Evolutionary conservation across 805 yeast genomes (phyloP).

Genomic region (Monosporozyma aerobia): DNA sequence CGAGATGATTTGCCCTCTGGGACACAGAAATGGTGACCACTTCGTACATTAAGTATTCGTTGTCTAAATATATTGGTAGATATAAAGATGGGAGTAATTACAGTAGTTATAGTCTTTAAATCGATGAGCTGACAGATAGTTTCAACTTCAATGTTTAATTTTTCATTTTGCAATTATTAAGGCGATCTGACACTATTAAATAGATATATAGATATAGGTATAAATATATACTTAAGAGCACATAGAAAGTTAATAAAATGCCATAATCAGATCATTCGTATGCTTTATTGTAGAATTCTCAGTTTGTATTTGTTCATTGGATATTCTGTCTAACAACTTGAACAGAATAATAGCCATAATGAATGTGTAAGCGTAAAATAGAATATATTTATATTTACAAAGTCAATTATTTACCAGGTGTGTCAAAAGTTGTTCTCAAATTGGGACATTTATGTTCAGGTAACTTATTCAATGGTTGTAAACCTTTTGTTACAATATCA

Average conservation of each 20-base stretch:
- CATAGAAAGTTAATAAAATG: no score
- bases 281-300: neutral
- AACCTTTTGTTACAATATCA: slow-evolving; percentile 20
- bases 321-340: neutral
- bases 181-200: neutral
- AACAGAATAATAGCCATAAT: neutral
- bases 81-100: neutral
- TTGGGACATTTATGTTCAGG: slow-evolving; percentile 12
- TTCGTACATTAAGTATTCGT: slow-evolving; percentile 47
- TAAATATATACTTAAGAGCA: neutral
- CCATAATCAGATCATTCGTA: no score
- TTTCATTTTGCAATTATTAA: neutral
- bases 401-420: neutral
- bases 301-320: neutral
- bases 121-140: neutral
- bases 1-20: slow-evolving; percentile 63
- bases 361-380: neutral
- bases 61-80: no score
- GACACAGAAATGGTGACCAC: slow-evolving; percentile 65
- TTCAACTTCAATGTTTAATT: neutral
- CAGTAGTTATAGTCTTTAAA: neutral
- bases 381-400: neutral
- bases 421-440: slow-evolving; percentile 12
- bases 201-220: neutral
- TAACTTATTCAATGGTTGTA: slow-evolving; percentile 8